A percentile compares a stretch with the other conserved stretches of the same genome.
Evolutionary conservation across 192 early-diverging fungal genomes (phyloP).

Genomic region (Backusella circina): DNA sequence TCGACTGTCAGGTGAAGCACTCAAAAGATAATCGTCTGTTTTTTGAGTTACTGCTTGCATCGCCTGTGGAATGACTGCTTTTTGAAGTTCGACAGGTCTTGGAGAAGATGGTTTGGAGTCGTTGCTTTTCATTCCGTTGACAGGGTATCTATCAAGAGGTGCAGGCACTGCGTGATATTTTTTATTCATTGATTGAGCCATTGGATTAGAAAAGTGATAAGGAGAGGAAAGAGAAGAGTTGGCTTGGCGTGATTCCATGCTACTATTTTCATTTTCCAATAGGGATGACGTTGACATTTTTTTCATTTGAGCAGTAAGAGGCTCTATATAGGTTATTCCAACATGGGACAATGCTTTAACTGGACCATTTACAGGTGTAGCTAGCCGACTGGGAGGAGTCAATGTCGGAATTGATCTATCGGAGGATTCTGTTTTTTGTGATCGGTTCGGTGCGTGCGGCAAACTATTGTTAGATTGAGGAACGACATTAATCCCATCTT

Average conservation of each 20-base stretch:
- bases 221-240: neutral
- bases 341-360: conserved; percentile 12
- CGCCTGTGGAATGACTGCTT: conserved; percentile 18
- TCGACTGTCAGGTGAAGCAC: neutral
- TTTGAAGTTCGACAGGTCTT: conserved; percentile 20
- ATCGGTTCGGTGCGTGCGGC: conserved; percentile 11
- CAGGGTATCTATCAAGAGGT: neutral
- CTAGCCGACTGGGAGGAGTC: neutral
- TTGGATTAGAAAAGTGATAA: neutral
- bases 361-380: neutral
- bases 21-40: conserved; percentile 11
- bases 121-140: neutral
- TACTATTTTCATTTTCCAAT: neutral
- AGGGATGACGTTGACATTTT: neutral
- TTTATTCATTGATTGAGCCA: neutral
- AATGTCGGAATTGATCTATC: conserved; percentile 2
- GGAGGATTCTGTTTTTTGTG: neutral
- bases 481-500: neutral
- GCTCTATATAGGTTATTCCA: conserved; percentile 22
- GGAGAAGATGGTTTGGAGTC: conserved; percentile 11
- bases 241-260: neutral
- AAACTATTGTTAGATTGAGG: conserved; percentile 17
- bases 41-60: conserved; percentile 29
- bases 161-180: neutral
- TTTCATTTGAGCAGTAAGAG: conserved; percentile 4